Base-by-base conservation (phyloP, 2,329 filamentous ascomycete genomes). In the Epicoccum sorghinum region DNA sequence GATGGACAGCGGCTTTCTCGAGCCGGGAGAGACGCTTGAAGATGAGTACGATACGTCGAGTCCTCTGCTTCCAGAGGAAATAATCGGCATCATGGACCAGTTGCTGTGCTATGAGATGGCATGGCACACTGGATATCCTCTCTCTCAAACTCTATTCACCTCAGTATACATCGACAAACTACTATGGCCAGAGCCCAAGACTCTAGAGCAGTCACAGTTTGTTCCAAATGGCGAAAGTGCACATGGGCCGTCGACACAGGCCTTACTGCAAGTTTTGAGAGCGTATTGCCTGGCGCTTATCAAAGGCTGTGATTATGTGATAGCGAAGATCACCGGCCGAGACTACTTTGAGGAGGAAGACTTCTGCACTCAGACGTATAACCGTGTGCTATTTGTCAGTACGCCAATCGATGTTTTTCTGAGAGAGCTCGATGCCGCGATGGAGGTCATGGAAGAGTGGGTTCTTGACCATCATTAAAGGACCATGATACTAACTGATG, bases 301-400 rank as follows among this genome's bases (percentile, higher is more conserved):
- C 54, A 97, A 96, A 72, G 86, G 87, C 22, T 96, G 92, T 69
- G 86, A 87, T 58, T 86, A 86, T 64, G 90, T 96, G 10, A 90
- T 95, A 58, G 81, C 87, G 44, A 85, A 87, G 40, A 88, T 98
- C 58, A 87, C 86, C 48, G 82, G 82, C n/a, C 90, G 96, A 71
- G 89, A 96, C 64, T 97, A 89, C 70, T 98, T 93, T 66, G 95
- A 99, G 88, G 95, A 99, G 76, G 95, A 99, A 75, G 95, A 99
- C 69, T 97, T 99, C 70, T 91, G 96, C 18, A 93, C 91, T 6
- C 92, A 96, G 72, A 89, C 93, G 0, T 98, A 95, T 71, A 89
- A 92, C 62, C 85, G 93, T 33, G 86, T 85, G 10, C 79, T 99
- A 0, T 81, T 98, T 6, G 85, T 86, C 24, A 58, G 57, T 38